Evolutionary conservation across 768 basidiomycete genomes (phyloP).

Genomic region (Lepiota venenata): DNA sequence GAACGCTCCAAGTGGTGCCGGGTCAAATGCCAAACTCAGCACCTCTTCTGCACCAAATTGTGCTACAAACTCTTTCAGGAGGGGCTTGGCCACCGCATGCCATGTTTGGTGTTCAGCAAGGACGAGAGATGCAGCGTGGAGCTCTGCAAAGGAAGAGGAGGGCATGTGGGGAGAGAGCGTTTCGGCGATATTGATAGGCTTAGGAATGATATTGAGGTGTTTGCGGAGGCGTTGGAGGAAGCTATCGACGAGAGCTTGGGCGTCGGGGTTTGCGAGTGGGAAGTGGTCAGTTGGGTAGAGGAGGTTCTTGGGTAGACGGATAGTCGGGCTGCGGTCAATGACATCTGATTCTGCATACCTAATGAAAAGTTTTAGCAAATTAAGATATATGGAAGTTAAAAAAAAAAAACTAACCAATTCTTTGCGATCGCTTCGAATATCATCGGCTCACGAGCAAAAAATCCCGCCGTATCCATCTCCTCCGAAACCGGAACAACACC

Average conservation of each 20-base stretch:
- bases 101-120: conserved; percentile 35
- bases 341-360: conserved; percentile 32
- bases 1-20: conserved; percentile 28
- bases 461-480: conserved; percentile 37
- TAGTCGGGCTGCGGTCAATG: conserved; percentile 18
- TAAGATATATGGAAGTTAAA: too few species aligned
- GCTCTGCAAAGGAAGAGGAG: conserved; percentile 22
- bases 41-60: conserved; percentile 21
- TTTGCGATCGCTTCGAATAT: conserved; percentile 25
- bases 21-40: conserved; percentile 23
- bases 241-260: conserved; percentile 27
- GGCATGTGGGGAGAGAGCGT: conserved; percentile 27
- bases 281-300: conserved; percentile 34
- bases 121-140: conserved; percentile 27
- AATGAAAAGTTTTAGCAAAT: neutral
- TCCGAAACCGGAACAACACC: conserved; percentile 34
- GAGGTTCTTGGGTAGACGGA: conserved; percentile 27
- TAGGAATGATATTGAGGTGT: conserved; percentile 23
- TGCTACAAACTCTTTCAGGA: conserved; percentile 20
- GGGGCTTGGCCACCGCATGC: conserved; percentile 29
- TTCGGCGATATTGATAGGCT: conserved; percentile 25
- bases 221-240: conserved; percentile 23
- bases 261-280: conserved; percentile 26
- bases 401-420: conserved; percentile 25
- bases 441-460: conserved; percentile 30